Evolutionary conservation across 768 basidiomycete genomes (phyloP).

Genomic region (Hortiboletus flavorubellus): DNA sequence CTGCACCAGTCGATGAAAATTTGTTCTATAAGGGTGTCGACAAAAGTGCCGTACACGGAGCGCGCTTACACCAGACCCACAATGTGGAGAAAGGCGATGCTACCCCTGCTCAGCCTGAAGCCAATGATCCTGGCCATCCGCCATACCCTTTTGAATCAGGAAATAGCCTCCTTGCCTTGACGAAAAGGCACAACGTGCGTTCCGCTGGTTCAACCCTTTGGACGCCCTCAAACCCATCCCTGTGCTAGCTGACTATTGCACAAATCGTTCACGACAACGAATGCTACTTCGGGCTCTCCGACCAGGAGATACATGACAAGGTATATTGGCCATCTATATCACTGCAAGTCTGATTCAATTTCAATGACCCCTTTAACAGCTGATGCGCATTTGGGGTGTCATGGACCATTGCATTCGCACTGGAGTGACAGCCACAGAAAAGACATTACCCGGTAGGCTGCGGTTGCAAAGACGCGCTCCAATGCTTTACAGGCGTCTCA

Average conservation of each 20-base stretch:
- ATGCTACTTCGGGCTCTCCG: constrained; percentile 70
- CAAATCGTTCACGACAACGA: constrained; percentile 95
- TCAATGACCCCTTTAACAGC: constrained; percentile 22
- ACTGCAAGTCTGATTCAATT: background rate
- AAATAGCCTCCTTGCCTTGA: constrained; percentile 68
- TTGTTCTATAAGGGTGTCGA: constrained; percentile 91
- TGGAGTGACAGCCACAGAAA: constrained; percentile 78
- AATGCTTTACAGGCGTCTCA: constrained; percentile 82
- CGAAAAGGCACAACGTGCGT: constrained; percentile 79
- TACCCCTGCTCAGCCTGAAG: constrained; percentile 8
- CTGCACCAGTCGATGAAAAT: constrained; percentile 76
- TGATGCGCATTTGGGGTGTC: constrained; percentile 81
- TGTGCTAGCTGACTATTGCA: constrained; percentile 78
- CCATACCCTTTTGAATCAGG: constrained; percentile 84
- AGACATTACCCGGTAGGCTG: constrained; percentile 83
- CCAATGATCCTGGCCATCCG: constrained; percentile 50
- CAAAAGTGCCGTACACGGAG: constrained; percentile 74
- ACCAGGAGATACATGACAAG: constrained; percentile 73
- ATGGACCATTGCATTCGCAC: constrained; percentile 91
- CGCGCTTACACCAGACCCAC: constrained; percentile 69
- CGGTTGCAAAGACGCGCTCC: constrained; percentile 80
- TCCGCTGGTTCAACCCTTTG: background rate
- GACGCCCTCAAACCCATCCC: constrained; percentile 6
- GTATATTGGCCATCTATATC: constrained; percentile 32
- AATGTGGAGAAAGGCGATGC: constrained; percentile 32